Evolutionary conservation across 2,329 filamentous ascomycete species (phyloP), one percentile per base, ranked within the genome.

Genomic region (Thielaviopsis euricoi): DNA sequence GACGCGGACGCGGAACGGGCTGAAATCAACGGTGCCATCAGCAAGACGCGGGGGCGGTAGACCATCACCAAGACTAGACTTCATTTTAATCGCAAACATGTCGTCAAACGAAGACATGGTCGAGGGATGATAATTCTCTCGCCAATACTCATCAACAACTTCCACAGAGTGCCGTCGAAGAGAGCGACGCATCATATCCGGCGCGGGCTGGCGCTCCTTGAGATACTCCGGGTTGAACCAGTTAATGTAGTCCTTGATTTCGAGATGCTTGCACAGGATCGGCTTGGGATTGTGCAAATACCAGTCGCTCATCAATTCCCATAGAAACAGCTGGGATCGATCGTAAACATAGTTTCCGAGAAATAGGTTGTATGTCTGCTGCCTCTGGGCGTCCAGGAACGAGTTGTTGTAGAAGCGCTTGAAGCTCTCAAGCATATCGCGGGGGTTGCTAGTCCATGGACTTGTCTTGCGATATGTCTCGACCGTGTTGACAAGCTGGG

Each of bases 371-470:
- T 97, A 97, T 0, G 93, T 93, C 70, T 98, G 93, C 70, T 98
- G 93, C 33, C 93, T 83, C 67, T 98, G 93, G n/a, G 86, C 90
- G 69, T 98, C 93, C 9, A 98, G 79, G 68, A 98, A 98, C 0
- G 91, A 95, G 67, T 98, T 98, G 72, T 97, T 95, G 70, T 98
- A 98, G 69, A 97, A 98, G 26, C 93, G 82, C 70, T 97, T 98
- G 75, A 98, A 96, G 68, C 89, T 95, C 71, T 98, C 93, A 22
- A 98, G 90, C 91, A 98, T 97, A 69, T 98, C 93, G 63, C 93
- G 81, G 2, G 91, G 96, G 69, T 95, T 89, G 65, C 89, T 95
- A 23, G 89, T 95, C 93, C 93, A 98, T 68, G 97, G 91, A 64
- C 97, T 97, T 68, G 96, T 95, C 71, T 97, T 97, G 59, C 93